Conservation (phyloP, 2,329 filamentous ascomycete genomes). For the Magnaporthales sp. region DNA sequence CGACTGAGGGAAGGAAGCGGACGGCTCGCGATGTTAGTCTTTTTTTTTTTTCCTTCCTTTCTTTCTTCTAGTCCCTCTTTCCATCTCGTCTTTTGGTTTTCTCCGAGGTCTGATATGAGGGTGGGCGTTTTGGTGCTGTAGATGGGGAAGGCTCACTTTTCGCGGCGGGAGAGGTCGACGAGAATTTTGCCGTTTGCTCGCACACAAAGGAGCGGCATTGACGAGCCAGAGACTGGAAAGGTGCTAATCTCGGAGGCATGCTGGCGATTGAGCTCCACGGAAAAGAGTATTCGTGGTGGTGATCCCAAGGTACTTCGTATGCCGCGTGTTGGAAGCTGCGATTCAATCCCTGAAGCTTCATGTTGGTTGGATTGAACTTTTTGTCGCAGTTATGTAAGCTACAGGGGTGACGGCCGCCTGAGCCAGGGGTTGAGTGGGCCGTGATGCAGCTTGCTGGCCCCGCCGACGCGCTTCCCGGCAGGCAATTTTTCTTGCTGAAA, state of each 20-base stretch:
- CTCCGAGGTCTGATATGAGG: neutral
- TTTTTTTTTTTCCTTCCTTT: no score
- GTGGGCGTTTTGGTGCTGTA: neutral
- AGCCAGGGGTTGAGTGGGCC: neutral
- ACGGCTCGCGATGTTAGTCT: neutral
- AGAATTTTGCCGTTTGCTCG: neutral
- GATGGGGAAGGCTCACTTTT: neutral
- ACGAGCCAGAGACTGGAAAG: slow-evolving; percentile 4
- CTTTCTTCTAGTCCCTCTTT: neutral
- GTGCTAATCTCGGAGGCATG: slow-evolving; percentile 13
- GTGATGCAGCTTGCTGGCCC: neutral
- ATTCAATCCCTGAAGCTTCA: neutral
- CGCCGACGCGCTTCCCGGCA: neutral
- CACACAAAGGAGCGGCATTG: slow-evolving; percentile 8
- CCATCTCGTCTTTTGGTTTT: neutral
- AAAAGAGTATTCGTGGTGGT: neutral
- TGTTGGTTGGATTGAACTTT: neutral
- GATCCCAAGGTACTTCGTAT: neutral
- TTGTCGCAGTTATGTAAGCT: neutral
- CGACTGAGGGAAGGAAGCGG: neutral
- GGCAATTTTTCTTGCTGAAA: neutral
- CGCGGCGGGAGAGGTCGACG: neutral
- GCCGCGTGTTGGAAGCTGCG: neutral
- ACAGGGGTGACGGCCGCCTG: neutral
- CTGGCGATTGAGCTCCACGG: neutral